Percentiles rank a stretch among this genome's conserved stretches.
phyloP scores from a whole-genome alignment of 1,139 yeast genomes.

The Nematodospora anomalae region DNA sequence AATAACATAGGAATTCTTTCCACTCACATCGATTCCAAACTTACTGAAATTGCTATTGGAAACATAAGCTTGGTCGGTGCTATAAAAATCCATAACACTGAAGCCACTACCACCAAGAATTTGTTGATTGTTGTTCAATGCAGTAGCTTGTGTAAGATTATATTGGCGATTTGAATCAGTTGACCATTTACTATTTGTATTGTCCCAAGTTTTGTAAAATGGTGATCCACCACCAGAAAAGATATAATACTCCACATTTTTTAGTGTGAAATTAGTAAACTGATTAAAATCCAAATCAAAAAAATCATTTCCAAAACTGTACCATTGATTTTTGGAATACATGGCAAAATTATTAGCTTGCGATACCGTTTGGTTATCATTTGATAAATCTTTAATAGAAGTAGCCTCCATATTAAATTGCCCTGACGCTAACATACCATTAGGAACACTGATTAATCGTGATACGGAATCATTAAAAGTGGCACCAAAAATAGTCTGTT shows the following conservation, averaged over 20 bases:
- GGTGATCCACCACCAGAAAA: slow-evolving; percentile 33
- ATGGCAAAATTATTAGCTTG: slow-evolving; percentile 38
- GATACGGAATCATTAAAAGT: slow-evolving; percentile 32
- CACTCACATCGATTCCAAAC: slow-evolving; percentile 24
- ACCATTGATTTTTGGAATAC: slow-evolving; percentile 28
- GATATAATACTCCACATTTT: slow-evolving; percentile 37
- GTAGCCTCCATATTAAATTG: slow-evolving; percentile 23
- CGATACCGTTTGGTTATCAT: slow-evolving; percentile 26
- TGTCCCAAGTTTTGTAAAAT: slow-evolving; percentile 41
- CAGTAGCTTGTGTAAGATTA: slow-evolving; percentile 36
- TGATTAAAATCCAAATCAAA: slow-evolving; percentile 25
- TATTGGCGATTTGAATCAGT: slow-evolving; percentile 34
- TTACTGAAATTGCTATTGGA: slow-evolving; percentile 21
- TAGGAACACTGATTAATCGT: slow-evolving; percentile 22
- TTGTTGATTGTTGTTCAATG: slow-evolving; percentile 27
- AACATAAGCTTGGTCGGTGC: slow-evolving; percentile 33
- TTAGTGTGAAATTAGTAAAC: slow-evolving; percentile 37
- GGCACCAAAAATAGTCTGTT: slow-evolving; percentile 27
- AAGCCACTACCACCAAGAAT: slow-evolving; percentile 42
- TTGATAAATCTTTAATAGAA: slow-evolving; percentile 29
- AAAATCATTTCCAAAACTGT: slow-evolving; percentile 41
- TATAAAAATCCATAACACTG: slow-evolving; percentile 36
- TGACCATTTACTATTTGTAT: slow-evolving; percentile 34
- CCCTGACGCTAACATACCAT: slow-evolving; percentile 33
- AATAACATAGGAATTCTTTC: slow-evolving; percentile 40